Conservation (phyloP, 495 filamentous ascomycete genomes). For the Haplographium delicatum region DNA sequence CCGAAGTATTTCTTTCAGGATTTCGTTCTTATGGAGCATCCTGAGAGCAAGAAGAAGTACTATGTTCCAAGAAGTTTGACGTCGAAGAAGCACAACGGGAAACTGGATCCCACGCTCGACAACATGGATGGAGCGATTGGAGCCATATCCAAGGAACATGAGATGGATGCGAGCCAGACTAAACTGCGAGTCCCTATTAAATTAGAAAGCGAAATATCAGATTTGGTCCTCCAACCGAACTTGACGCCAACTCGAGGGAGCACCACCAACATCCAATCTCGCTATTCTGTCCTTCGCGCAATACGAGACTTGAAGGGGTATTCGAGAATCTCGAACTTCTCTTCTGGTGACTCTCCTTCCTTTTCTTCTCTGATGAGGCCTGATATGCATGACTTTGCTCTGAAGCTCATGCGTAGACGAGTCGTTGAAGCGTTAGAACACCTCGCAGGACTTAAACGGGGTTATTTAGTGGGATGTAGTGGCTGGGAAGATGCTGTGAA, state of each 20-base stretch:
- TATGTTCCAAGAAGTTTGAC: slow-evolving; percentile 49
- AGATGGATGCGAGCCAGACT: background rate
- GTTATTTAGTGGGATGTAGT: slow-evolving; percentile 23
- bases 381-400: slow-evolving; percentile 62
- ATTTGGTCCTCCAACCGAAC: too few species aligned
- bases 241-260: background rate
- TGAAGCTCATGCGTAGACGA: slow-evolving; percentile 45
- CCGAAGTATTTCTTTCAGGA: slow-evolving; percentile 61
- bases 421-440: slow-evolving; percentile 37
- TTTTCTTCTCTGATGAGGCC: too few species aligned
- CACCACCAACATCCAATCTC: background rate
- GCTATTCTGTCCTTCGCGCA: background rate
- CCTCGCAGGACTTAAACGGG: slow-evolving; percentile 17
- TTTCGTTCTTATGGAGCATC: slow-evolving; percentile 53
- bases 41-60: slow-evolving; percentile 50
- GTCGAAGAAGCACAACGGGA: background rate
- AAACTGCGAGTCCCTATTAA: too few species aligned
- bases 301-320: background rate
- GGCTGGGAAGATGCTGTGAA: slow-evolving; percentile 32
- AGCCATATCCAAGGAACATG: background rate
- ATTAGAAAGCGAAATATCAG: too few species aligned
- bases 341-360: too few species aligned
- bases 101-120: background rate
- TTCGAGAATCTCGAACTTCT: too few species aligned
- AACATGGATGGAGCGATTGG: background rate